Conservation (phyloP, 768 basidiomycete genomes). For the Phlegmacium glaucopus region DNA sequence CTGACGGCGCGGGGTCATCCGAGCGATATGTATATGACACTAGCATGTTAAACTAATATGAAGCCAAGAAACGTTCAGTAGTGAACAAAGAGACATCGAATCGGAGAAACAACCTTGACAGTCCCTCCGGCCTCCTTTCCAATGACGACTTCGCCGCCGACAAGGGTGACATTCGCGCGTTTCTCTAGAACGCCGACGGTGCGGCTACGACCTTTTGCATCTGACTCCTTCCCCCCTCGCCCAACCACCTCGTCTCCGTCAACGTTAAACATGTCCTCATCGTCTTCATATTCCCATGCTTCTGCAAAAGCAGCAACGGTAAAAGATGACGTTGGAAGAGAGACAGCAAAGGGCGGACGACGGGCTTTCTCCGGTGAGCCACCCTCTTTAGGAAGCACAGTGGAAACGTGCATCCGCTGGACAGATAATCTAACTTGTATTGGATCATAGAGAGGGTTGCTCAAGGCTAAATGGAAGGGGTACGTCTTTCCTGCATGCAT, state of each 20-base stretch:
- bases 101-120: slow-evolving; percentile 54
- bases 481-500: slow-evolving; percentile 81
- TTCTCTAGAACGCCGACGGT: slow-evolving; percentile 83
- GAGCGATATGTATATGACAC: slow-evolving; percentile 93
- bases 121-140: slow-evolving; percentile 74
- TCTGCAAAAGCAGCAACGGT: slow-evolving; percentile 89
- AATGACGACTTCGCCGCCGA: slow-evolving; percentile 87
- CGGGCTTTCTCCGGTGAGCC: slow-evolving; percentile 51
- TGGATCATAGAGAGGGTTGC: slow-evolving; percentile 94
- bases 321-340: slow-evolving; percentile 75
- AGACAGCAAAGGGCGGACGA: slow-evolving; percentile 74
- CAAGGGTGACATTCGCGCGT: slow-evolving; percentile 83
- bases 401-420: slow-evolving; percentile 58
- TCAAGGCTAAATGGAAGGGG: slow-evolving; percentile 85
- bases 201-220: slow-evolving; percentile 47
- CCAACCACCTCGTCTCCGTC: slow-evolving; percentile 51
- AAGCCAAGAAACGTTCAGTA: slow-evolving; percentile 1
- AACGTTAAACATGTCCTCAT: slow-evolving; percentile 81
- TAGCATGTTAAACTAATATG: slow-evolving; percentile 82
- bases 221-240: slow-evolving; percentile 40
- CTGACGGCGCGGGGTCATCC: slow-evolving; percentile 74
- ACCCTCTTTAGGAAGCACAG: slow-evolving; percentile 32
- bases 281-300: slow-evolving; percentile 98
- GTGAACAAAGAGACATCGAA: no score
- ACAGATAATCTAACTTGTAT: slow-evolving; percentile 89